phyloP scores from a whole-genome alignment of 805 yeast species.

The Candida loeiensis region DNA sequence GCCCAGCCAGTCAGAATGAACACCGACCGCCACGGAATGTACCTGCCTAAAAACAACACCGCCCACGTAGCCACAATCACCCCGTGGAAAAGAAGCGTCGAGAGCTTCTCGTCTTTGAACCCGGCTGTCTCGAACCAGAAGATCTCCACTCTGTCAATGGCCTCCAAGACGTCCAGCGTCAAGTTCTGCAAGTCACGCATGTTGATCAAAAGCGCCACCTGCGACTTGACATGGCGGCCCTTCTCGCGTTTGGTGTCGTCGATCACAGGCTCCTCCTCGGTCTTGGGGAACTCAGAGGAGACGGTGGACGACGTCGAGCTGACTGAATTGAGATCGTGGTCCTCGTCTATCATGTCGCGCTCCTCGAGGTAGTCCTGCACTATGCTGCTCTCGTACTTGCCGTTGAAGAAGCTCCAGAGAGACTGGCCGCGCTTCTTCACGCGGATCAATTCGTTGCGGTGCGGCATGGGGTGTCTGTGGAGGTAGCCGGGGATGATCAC shows the following conservation, averaged over 20 bases:
- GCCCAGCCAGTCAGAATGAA: constrained; percentile 61
- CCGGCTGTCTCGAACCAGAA: constrained; percentile 62
- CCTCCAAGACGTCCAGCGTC: constrained; percentile 50
- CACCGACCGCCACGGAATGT: constrained; percentile 61
- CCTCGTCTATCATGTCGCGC: constrained; percentile 6
- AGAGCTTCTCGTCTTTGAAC: constrained; percentile 63
- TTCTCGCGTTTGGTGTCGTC: constrained; percentile 13
- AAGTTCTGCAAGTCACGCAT: constrained; percentile 72
- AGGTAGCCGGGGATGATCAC: constrained; percentile 69
- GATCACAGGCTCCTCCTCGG: constrained; percentile 8
- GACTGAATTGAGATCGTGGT: constrained; percentile 9
- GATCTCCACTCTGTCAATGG: constrained; percentile 49
- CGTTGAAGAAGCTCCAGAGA: constrained; percentile 39
- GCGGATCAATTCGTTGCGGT: constrained; percentile 41
- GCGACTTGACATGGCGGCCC: constrained; percentile 24
- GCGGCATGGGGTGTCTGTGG: constrained; percentile 57
- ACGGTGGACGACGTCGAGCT: constrained; percentile 11
- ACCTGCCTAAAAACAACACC: constrained; percentile 45
- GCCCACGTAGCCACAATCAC: constrained; percentile 30
- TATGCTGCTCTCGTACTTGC: constrained; percentile 29
- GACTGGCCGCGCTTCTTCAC: constrained; percentile 53
- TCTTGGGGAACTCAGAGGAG: not conserved
- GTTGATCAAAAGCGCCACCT: constrained; percentile 50
- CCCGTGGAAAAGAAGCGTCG: constrained; percentile 55
- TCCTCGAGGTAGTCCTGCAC: constrained; percentile 28